Conservation (phyloP, 495 filamentous ascomycete species). For the Penicillium salamii region DNA sequence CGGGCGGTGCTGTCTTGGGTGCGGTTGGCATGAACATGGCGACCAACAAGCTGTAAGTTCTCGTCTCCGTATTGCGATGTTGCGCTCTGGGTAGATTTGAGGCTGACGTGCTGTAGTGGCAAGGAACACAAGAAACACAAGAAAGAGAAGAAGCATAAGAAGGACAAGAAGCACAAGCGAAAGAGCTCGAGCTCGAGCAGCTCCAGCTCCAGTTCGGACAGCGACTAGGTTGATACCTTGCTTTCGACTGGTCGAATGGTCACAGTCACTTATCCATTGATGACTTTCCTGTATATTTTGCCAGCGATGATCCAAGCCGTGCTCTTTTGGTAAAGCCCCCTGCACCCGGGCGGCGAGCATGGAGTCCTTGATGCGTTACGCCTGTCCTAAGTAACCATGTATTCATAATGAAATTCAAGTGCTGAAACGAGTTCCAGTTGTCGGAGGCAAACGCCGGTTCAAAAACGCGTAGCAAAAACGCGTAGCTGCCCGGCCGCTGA, state of each 20-base stretch:
- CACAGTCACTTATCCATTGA: not conserved
- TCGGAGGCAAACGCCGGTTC: no score
- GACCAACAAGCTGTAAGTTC: slow-evolving; percentile 34
- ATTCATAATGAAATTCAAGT: slow-evolving; percentile 1
- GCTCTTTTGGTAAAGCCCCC: not conserved
- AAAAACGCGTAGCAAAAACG: no score
- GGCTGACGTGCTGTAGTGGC: slow-evolving; percentile 17
- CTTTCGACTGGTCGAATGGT: not conserved
- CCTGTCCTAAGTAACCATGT: not conserved
- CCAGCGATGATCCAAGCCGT: no score
- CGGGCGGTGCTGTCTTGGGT: slow-evolving; percentile 42
- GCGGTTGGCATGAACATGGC: slow-evolving; percentile 42
- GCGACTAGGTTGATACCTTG: slow-evolving; percentile 1
- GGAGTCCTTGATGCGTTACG: not conserved
- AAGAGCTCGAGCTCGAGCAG: slow-evolving; percentile 22
- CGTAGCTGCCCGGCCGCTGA: no score
- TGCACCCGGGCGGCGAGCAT: not conserved
- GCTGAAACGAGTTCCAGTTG: not conserved
- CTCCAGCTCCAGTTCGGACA: slow-evolving; percentile 30
- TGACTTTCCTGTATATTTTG: slow-evolving; percentile 4
- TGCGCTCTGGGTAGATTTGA: no score
- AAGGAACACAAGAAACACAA: slow-evolving; percentile 22
- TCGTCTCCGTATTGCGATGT: not conserved
- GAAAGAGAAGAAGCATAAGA: slow-evolving; percentile 27
- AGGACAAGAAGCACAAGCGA: slow-evolving; percentile 28